Conservation (phyloP, 345 rosid genomes). For the Eucalyptus cladocalyx region DNA sequence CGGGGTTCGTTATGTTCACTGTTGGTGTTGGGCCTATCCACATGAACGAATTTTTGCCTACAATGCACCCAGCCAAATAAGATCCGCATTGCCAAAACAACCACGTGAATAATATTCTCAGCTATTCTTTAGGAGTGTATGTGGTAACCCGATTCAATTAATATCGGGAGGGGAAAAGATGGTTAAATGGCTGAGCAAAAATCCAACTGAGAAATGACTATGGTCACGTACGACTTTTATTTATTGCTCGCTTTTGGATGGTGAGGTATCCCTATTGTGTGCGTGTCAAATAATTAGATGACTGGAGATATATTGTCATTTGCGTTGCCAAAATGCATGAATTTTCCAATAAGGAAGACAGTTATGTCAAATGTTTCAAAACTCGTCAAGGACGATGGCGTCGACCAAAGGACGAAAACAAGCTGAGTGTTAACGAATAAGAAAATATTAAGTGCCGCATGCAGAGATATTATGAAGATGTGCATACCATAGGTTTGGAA, state of each 20-base stretch:
- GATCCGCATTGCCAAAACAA: neutral
- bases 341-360: neutral
- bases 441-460: neutral
- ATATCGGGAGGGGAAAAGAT: neutral
- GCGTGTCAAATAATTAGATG: too few species aligned
- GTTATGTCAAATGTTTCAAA: neutral
- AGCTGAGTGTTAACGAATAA: neutral
- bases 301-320: too few species aligned
- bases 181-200: too few species aligned
- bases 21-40: neutral
- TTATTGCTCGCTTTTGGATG: too few species aligned
- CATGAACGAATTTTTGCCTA: neutral
- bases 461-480: neutral
- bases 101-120: neutral
- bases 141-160: neutral
- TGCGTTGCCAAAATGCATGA: neutral
- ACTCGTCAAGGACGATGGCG: neutral
- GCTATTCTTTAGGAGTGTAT: neutral
- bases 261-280: too few species aligned
- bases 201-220: neutral
- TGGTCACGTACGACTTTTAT: neutral
- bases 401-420: neutral
- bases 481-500: neutral
- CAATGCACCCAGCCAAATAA: neutral
- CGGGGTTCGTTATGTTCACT: neutral